These are phyloP conservation scores for Emergomyces pasteurianus DNA, from an alignment of 2,329 filamentous ascomycete genomes.

Conservation along the genomic window DNA sequence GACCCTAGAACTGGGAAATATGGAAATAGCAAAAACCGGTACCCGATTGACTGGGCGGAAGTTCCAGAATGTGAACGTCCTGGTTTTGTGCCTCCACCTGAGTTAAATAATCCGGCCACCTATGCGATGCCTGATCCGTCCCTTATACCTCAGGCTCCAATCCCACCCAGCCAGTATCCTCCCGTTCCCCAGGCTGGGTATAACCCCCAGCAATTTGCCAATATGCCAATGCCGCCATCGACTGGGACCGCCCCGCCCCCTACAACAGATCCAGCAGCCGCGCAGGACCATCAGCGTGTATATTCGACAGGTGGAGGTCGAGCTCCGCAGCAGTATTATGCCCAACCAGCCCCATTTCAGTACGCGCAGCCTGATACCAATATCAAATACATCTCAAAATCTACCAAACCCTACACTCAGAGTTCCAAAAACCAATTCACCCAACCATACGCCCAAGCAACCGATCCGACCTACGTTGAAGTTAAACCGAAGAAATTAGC, in stretches of 20 bases:
- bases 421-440: slow-evolving; percentile 7
- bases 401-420: slow-evolving; percentile 4
- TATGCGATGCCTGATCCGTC: slow-evolving; percentile 2
- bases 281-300: slow-evolving; percentile 20
- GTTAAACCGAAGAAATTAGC: slow-evolving; percentile 10
- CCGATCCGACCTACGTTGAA: slow-evolving; percentile 19
- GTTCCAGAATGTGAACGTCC: slow-evolving; percentile 30
- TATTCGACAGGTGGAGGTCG: slow-evolving; percentile 17
- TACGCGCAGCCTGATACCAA: slow-evolving; percentile 30
- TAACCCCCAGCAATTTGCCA: background rate
- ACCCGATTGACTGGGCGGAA: slow-evolving; percentile 24
- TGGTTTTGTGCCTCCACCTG: slow-evolving; percentile 29
- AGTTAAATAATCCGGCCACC: background rate
- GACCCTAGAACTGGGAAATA: slow-evolving; percentile 10
- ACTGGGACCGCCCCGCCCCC: slow-evolving; percentile 21
- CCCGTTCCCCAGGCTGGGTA: background rate
- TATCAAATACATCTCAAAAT: slow-evolving; percentile 27
- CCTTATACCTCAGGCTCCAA: background rate
- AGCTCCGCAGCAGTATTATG: slow-evolving; percentile 17
- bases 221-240: background rate
- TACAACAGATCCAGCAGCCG: slow-evolving; percentile 5
- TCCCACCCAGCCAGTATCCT: background rate
- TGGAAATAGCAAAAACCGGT: slow-evolving; percentile 5
- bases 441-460: slow-evolving; percentile 16
- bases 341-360: slow-evolving; percentile 23